These are phyloP conservation scores for Prunus armeniaca DNA, from an alignment of 306 rosid species.

Conservation along the genomic window DNA sequence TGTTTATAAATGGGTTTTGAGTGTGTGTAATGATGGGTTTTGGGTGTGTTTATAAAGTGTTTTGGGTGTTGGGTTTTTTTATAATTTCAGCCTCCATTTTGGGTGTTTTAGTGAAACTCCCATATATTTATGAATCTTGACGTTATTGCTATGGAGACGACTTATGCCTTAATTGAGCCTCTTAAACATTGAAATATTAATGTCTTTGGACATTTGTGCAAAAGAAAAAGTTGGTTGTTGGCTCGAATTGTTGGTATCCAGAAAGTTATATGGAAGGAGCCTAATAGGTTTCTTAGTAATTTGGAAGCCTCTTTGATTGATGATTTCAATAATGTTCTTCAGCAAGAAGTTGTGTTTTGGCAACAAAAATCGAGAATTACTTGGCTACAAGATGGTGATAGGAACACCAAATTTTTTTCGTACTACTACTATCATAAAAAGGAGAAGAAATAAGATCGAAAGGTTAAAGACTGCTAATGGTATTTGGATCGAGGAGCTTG, in stretches of 20 bases:
- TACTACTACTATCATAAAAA: neutral
- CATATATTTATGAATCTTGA: too few species aligned
- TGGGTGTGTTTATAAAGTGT: too few species aligned
- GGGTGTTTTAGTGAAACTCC: too few species aligned
- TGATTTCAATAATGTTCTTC: neutral
- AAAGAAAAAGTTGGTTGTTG: neutral
- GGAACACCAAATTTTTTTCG: neutral
- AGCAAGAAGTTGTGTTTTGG: neutral
- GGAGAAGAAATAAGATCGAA: too few species aligned
- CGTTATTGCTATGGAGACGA: rapidly evolving
- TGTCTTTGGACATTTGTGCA: neutral
- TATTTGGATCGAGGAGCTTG: too few species aligned
- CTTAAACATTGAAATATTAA: neutral
- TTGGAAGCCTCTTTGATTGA: neutral
- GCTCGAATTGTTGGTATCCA: neutral
- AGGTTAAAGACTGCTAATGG: too few species aligned
- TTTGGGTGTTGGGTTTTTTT: too few species aligned
- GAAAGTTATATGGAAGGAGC: neutral
- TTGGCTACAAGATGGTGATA: neutral
- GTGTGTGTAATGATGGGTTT: too few species aligned
- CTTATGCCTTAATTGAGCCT: neutral
- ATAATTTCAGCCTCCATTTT: too few species aligned
- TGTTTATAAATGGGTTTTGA: too few species aligned
- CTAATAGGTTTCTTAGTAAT: neutral
- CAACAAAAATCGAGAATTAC: neutral